Conservation (phyloP, 2,329 filamentous ascomycete genomes). For the Coniochaeta hoffmannii region DNA sequence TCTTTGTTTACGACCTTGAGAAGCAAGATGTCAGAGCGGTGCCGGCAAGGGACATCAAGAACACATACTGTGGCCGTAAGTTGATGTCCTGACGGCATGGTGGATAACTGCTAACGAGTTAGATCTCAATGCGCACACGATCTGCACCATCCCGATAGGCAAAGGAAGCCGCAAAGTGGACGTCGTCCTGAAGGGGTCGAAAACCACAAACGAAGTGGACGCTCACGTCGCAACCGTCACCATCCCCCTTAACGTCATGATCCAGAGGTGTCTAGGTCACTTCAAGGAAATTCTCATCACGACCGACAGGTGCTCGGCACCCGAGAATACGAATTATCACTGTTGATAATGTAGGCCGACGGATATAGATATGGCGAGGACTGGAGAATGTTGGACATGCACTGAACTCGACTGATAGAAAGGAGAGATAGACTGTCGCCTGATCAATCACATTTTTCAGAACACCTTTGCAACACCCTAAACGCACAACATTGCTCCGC, state of each 20-base stretch:
- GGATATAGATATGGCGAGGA: too few relatives aligned
- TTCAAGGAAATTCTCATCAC: slow-evolving; percentile 1
- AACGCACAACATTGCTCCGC: too few relatives aligned
- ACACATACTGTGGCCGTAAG: slow-evolving; percentile 1
- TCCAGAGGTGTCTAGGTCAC: not conserved
- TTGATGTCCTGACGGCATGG: not conserved
- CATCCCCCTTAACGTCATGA: slow-evolving; percentile 1
- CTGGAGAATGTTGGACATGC: too few relatives aligned
- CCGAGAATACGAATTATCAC: not conserved
- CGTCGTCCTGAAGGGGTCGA: slow-evolving; percentile 1
- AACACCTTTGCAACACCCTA: too few relatives aligned
- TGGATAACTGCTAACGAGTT: not conserved
- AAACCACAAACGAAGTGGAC: not conserved
- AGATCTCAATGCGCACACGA: not conserved
- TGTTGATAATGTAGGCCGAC: not conserved
- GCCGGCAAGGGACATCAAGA: not conserved
- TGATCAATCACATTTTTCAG: too few relatives aligned
- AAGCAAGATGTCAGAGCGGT: not conserved
- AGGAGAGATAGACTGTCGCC: too few relatives aligned
- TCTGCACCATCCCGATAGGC: not conserved
- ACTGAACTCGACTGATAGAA: too few relatives aligned
- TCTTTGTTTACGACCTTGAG: slow-evolving; percentile 1
- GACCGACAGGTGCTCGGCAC: not conserved
- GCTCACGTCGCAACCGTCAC: not conserved
- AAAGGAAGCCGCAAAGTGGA: slow-evolving; percentile 2